Base-by-base conservation (phyloP, 306 rosid species). In the Ziziphus jujuba region DNA sequence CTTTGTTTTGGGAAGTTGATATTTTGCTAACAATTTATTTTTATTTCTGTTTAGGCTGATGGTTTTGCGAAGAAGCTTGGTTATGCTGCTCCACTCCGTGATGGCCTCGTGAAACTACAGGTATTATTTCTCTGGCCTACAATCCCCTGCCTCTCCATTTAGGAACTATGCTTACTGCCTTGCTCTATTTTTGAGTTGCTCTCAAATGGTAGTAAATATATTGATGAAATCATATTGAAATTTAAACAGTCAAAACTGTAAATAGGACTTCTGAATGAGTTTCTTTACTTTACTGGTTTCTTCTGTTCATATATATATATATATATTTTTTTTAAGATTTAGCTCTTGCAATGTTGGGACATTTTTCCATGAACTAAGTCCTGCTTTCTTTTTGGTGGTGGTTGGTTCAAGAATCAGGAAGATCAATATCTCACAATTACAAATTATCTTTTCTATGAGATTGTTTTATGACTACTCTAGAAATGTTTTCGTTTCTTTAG, bases 41-140 rank as follows among this genome's bases (percentile, higher is more conserved):
- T 55, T 16, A n/a, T 24, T 67, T 48, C 38, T 57, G 63, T 78
- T 77, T 76, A 92, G 98, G 98, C 97, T 68, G 98, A 92, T 78
- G 85, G 76, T 67, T 92, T 92, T 56, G 97, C 90, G 52, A 84
- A 81, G 81, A 90, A 82, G 70, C 98, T 89, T 73, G 97, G 95
- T 74, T 92, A 84, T 72, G 75, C 91, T 14, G 54, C 91, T 50
- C 45, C 75, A 61, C 81, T 89, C 54, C 87, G 96, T 34, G 76
- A 85, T 64, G 93, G 86, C 71, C 87, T 88, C 7, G 97, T 92
- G 80, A 90, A 82, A 79, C 76, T 92, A 80, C 96, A 88, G 95
- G 96, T 89, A 54, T 75, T 61, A 55, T 67, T 67, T 63, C 24
- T 19, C 11, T 9, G 5, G n/a, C 51, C 53, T 65, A 31, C 28